Base-by-base conservation (phyloP, 225 moss, liverwort and hornwort species). In the Physcomitrium patens region DNA sequence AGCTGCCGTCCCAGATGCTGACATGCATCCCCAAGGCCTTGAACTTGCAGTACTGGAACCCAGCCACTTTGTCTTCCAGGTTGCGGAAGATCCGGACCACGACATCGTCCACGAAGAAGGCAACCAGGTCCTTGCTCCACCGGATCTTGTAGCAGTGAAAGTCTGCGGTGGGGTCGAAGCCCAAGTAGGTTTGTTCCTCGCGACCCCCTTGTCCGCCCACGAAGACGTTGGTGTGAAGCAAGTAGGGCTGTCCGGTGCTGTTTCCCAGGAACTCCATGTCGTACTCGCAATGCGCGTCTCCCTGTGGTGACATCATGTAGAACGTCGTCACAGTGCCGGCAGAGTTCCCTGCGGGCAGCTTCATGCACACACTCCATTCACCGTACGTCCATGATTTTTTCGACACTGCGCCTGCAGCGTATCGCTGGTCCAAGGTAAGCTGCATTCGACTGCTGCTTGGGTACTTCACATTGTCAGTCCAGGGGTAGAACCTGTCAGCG, bases 1-100 rank as follows among this genome's bases (percentile, higher is more conserved):
- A 68, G 31, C 91, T 91, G 2, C 93, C 96, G n/a, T 96, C 86
- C 93, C 96, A 96, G 10, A 93, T 79, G 19, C 96, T 96, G 5
- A 87, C 71, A 12, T 72, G 89, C 7, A 93, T 57, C 0, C 83
- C 83, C 93, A 93, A 93, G 1, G 93, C 81, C 80, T 91, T 87
- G 12, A 73, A 71, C 20, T 47, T 76, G 0, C 91, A 91, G 45
- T 82, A 96, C 1, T 71, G 48, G 28, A 78, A 69, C 4, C 19
- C 31, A 7, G 76, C 79, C 2, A 75, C 67, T 3, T 65, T 7
- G 3, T 45, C 60, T 12, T 46, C 44, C 8, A 83, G 81, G 73
- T 91, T 93, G 18, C 71, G 24, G 78, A 91, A 95, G 60, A 83
- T 85, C 66, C 96, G 84, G 8, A 93, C 90, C 13, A 91, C 89